phyloP scores from a whole-genome alignment of 2,329 filamentous ascomycete species.

The Sporothrix mexicana region DNA sequence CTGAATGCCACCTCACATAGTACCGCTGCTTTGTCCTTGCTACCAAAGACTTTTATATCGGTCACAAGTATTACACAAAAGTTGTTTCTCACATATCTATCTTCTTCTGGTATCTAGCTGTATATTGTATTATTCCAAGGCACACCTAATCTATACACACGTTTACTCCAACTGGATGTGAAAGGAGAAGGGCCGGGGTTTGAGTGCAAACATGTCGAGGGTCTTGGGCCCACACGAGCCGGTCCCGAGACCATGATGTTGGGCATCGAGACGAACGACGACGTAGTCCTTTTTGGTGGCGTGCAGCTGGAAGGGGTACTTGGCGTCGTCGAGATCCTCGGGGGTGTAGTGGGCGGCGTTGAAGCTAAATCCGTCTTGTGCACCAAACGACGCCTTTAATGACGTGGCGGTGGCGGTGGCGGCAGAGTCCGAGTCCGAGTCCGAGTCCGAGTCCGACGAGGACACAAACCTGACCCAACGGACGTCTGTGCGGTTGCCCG shows the following conservation, averaged over 20 bases:
- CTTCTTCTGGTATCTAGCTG: too few relatives aligned
- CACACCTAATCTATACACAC: too few relatives aligned
- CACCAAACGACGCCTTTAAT: neutral
- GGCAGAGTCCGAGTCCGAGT: too few relatives aligned
- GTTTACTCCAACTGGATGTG: neutral
- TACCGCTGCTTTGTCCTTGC: too few relatives aligned
- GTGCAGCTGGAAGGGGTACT: neutral
- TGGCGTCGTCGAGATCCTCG: neutral
- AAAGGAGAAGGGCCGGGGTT: neutral
- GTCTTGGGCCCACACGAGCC: conserved; percentile 1
- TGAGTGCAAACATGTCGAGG: neutral
- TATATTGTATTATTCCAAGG: too few relatives aligned
- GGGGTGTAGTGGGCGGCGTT: neutral
- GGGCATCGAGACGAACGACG: neutral
- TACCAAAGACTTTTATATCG: too few relatives aligned
- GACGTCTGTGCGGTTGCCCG: neutral
- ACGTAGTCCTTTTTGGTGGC: neutral
- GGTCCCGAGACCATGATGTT: neutral
- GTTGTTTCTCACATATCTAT: too few relatives aligned
- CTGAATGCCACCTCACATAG: too few relatives aligned
- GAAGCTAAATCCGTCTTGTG: neutral
- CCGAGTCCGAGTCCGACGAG: neutral
- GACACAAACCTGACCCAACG: neutral
- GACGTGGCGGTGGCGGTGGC: neutral
- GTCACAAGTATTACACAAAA: too few relatives aligned